Percentiles rank a stretch among this genome's conserved stretches.
Evolutionary conservation across 257 asterid species (phyloP).

Genomic region (Gentiana straminea): DNA sequence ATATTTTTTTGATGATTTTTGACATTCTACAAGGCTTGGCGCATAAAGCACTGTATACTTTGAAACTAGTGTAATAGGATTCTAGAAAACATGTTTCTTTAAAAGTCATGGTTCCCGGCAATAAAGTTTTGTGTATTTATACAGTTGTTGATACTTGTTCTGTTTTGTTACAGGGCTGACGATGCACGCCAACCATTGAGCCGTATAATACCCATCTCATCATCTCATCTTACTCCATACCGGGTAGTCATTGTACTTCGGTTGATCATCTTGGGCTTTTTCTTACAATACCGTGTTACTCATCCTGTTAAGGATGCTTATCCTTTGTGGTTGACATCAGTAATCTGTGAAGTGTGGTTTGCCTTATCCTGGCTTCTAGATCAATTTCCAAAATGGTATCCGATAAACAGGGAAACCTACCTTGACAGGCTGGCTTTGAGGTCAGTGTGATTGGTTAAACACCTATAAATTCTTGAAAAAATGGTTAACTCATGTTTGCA

Average conservation of each 20-base stretch:
- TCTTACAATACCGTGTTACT: constrained; percentile 62
- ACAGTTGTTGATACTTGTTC: background rate
- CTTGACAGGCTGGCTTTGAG: constrained; percentile 59
- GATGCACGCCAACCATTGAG: constrained; percentile 72
- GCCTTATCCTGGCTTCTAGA: constrained; percentile 67
- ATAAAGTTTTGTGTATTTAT: background rate
- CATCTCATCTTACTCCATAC: constrained; percentile 53
- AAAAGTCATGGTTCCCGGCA: too few relatives aligned
- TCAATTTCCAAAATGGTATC: constrained; percentile 71
- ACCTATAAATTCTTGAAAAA: background rate
- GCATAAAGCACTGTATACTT: too few relatives aligned
- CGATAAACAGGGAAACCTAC: constrained; percentile 54
- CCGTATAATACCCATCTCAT: constrained; percentile 51
- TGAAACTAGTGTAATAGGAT: too few relatives aligned
- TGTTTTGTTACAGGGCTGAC: constrained; percentile 40
- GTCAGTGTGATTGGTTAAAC: constrained; percentile 17
- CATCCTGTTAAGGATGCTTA: constrained; percentile 65
- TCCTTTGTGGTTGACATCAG: constrained; percentile 66
- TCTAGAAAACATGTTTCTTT: too few relatives aligned
- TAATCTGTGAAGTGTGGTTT: constrained; percentile 72
- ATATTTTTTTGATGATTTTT: too few relatives aligned
- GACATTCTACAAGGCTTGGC: too few relatives aligned
- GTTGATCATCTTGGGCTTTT: constrained; percentile 52
- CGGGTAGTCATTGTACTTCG: constrained; percentile 57
- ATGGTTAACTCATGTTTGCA: background rate